Percentiles rank a stretch among this genome's conserved stretches.
phyloP scores from a whole-genome alignment of 441 rosid genomes.

The Metrosideros polymorpha region DNA sequence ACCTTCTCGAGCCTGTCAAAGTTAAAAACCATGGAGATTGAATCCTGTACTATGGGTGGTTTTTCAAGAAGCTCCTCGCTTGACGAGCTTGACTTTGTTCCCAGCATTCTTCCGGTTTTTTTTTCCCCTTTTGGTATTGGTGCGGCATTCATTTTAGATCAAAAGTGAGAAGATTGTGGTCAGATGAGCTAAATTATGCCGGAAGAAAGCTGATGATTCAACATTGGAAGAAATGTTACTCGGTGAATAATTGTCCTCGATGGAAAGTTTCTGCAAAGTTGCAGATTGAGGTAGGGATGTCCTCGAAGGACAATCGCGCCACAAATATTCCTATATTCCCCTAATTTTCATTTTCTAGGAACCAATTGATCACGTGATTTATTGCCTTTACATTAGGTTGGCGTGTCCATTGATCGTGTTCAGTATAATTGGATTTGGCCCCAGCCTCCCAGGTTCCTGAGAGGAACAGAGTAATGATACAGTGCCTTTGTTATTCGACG shows the following conservation, averaged over 20 bases:
- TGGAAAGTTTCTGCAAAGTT: background rate
- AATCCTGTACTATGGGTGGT: background rate
- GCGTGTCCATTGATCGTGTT: background rate
- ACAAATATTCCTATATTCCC: background rate
- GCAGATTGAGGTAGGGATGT: background rate
- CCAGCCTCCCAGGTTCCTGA: background rate
- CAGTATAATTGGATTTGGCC: background rate
- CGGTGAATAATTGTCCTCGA: background rate
- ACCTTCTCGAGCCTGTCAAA: background rate
- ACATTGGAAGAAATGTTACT: background rate
- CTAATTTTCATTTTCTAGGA: background rate
- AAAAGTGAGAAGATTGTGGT: background rate
- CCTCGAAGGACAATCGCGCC: background rate
- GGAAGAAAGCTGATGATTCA: background rate
- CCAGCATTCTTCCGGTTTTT: background rate
- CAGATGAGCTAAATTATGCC: background rate
- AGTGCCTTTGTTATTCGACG: background rate
- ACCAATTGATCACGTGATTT: background rate
- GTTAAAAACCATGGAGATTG: background rate
- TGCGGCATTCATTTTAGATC: background rate
- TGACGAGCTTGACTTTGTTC: background rate
- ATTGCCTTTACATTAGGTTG: background rate
- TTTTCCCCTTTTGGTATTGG: background rate
- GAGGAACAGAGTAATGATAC: background rate
- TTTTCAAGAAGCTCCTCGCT: background rate